Conservation (phyloP, 2,329 filamentous ascomycete species). For the Cercospora sesami region DNA sequence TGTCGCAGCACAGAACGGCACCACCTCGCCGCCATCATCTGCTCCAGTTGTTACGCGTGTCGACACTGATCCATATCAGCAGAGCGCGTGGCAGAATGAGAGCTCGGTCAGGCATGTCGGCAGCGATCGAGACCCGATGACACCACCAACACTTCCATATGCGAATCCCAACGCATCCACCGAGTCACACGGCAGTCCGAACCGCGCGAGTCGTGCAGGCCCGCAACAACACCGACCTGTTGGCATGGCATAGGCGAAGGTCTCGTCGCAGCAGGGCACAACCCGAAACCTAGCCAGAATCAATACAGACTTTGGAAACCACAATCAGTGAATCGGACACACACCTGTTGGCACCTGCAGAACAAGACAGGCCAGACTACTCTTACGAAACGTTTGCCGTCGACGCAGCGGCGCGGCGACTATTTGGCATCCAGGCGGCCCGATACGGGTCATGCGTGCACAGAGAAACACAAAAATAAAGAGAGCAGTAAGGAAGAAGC, state of each 20-base stretch:
- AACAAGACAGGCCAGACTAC: neutral
- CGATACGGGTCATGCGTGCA: neutral
- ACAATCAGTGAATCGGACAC: neutral
- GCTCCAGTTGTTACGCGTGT: slow-evolving; percentile 66
- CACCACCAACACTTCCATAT: slow-evolving; percentile 34
- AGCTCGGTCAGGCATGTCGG: slow-evolving; percentile 75
- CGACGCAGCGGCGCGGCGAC: neutral
- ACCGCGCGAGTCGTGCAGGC: slow-evolving; percentile 26
- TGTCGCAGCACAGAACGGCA: slow-evolving; percentile 25
- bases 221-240: slow-evolving; percentile 5
- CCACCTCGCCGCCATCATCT: slow-evolving; percentile 48
- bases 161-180: slow-evolving; percentile 32
- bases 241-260: slow-evolving; percentile 10
- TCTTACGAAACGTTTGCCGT: neutral
- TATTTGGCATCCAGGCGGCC: neutral
- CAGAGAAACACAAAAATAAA: neutral
- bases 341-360: neutral
- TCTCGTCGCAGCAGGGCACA: neutral
- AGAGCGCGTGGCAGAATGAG: slow-evolving; percentile 74
- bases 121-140: slow-evolving; percentile 34
- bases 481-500: neutral
- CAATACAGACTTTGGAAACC: neutral
- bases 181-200: slow-evolving; percentile 37
- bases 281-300: neutral
- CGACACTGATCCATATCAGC: slow-evolving; percentile 79